These are phyloP conservation scores for Fraxinus sp. DNA, from an alignment of 305 asterid species.

Conservation along the genomic window DNA sequence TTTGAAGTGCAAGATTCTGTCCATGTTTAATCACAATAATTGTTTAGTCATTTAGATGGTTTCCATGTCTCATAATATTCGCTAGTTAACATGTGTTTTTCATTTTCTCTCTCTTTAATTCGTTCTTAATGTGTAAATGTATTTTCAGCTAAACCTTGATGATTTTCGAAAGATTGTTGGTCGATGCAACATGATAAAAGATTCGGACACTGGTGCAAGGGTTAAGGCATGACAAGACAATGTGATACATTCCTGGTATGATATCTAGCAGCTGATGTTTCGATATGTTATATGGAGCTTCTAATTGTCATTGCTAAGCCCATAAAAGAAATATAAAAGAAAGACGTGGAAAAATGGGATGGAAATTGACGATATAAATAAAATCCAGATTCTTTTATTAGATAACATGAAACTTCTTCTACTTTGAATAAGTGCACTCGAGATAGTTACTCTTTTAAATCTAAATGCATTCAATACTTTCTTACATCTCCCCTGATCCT, in stretches of 20 bases:
- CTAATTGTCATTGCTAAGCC: neutral
- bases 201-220: constrained; percentile 29
- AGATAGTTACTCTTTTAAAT: neutral
- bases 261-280: neutral
- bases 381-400: neutral
- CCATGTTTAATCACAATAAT: neutral
- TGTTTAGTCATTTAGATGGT: neutral
- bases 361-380: neutral
- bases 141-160: constrained; percentile 63
- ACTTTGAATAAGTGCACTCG: neutral
- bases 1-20: neutral
- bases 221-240: constrained; percentile 21
- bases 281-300: neutral
- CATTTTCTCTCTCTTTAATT: neutral
- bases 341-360: neutral
- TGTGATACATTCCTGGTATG: neutral
- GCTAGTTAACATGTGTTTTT: neutral
- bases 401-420: neutral
- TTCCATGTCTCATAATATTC: neutral
- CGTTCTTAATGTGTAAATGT: neutral
- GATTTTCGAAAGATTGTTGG: constrained; percentile 72
- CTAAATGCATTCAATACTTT: neutral
- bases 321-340: neutral
- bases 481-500: neutral
- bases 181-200: constrained; percentile 73